These are phyloP conservation scores for Mallotus repandus DNA, from an alignment of 441 rosid genomes.

Conservation along the genomic window DNA sequence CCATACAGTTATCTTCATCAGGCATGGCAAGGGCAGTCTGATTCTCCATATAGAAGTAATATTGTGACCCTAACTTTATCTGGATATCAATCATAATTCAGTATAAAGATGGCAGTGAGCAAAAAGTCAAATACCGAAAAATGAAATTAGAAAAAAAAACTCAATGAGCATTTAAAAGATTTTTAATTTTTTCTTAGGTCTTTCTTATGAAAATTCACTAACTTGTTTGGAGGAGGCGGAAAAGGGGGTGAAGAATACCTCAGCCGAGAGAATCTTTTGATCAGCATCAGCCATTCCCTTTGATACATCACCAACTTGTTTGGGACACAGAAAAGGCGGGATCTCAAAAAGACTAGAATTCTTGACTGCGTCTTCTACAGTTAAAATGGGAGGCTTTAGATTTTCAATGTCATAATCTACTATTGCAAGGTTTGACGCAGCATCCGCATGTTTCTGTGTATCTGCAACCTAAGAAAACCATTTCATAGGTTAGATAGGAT, in stretches of 20 bases:
- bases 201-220: background rate
- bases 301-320: conserved; percentile 61
- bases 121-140: background rate
- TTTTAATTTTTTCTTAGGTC: background rate
- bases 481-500: conserved; percentile 19
- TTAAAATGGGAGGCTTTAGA: conserved; percentile 64
- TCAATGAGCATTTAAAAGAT: background rate
- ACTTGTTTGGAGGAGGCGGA: background rate
- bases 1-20: too few species aligned
- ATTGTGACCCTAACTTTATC: too few species aligned
- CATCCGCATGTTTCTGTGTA: conserved; percentile 75
- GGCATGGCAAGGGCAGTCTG: too few species aligned
- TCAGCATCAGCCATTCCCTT: conserved; percentile 93
- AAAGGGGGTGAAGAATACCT: conserved; percentile 46
- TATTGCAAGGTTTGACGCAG: conserved; percentile 57
- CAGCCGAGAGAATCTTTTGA: conserved; percentile 55
- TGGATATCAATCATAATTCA: conserved; percentile 16
- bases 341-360: conserved; percentile 62
- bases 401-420: conserved; percentile 59
- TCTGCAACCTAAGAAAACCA: conserved; percentile 66
- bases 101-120: conserved; percentile 1
- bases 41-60: too few species aligned
- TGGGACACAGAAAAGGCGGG: conserved; percentile 42
- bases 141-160: background rate
- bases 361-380: conserved; percentile 76